Conservation (phyloP, 108 stramenopile species). For the Schizochytrium sp. region DNA sequence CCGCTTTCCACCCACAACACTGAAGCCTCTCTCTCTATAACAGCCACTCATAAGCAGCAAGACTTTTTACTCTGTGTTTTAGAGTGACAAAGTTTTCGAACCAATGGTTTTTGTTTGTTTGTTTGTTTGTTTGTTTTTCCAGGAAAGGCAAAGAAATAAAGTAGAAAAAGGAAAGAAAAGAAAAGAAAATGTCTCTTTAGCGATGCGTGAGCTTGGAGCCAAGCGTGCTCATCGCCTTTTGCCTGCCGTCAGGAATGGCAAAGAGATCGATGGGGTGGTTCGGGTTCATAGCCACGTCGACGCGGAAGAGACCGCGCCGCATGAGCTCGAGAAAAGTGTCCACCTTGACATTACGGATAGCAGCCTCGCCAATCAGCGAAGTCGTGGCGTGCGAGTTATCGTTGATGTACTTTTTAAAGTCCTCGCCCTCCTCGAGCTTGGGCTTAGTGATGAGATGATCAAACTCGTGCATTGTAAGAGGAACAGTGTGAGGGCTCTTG, state of each 20-base stretch:
- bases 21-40: too few species aligned
- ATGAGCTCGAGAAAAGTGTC: conserved; percentile 93
- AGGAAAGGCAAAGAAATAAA: too few species aligned
- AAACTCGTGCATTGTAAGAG: conserved; percentile 74
- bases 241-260: conserved; percentile 95
- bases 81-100: too few species aligned
- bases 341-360: conserved; percentile 52
- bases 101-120: too few species aligned
- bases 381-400: conserved; percentile 70
- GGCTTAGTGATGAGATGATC: conserved; percentile 92
- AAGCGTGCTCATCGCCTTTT: conserved; percentile 85
- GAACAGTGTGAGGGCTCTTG: conserved; percentile 33
- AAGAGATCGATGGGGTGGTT: conserved; percentile 60
- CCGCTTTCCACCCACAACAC: too few species aligned
- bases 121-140: too few species aligned
- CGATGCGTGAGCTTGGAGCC: conserved; percentile 73
- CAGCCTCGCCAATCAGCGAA: conserved; percentile 63
- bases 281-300: conserved; percentile 54
- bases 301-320: conserved; percentile 90
- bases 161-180: too few species aligned
- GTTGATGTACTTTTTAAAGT: conserved; percentile 87
- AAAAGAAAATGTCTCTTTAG: conserved; percentile 30
- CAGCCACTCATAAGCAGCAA: too few species aligned
- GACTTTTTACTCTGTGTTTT: too few species aligned
- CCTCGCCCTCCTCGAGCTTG: conserved; percentile 85